phyloP scores from a whole-genome alignment of 495 filamentous ascomycete genomes.

The Penicillium ucsense region DNA sequence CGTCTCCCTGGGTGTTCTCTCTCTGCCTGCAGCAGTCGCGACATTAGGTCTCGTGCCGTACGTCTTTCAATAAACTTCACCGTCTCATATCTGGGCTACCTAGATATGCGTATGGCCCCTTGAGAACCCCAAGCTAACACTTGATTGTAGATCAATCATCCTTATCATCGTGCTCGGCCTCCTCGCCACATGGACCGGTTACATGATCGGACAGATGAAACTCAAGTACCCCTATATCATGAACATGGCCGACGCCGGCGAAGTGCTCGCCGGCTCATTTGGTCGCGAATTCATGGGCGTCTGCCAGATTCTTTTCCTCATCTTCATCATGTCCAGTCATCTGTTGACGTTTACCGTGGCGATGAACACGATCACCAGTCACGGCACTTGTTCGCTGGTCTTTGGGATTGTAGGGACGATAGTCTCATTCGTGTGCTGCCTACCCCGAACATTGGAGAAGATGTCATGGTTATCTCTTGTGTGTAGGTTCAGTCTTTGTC shows the following conservation, averaged over 20 bases:
- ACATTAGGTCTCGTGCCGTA: slow-evolving; percentile 52
- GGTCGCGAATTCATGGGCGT: slow-evolving; percentile 56
- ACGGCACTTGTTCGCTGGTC: slow-evolving; percentile 59
- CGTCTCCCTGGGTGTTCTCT: slow-evolving; percentile 62
- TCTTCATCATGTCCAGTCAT: slow-evolving; percentile 73
- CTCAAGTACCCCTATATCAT: slow-evolving; percentile 58
- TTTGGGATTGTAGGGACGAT: slow-evolving; percentile 59
- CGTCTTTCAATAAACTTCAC: neutral
- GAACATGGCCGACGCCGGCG: slow-evolving; percentile 63
- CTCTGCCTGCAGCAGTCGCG: slow-evolving; percentile 55
- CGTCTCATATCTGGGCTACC: no score
- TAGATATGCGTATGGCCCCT: no score
- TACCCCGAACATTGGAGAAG: slow-evolving; percentile 57
- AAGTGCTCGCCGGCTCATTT: slow-evolving; percentile 50
- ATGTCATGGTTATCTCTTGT: slow-evolving; percentile 55
- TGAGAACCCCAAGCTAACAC: neutral
- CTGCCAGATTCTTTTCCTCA: slow-evolving; percentile 56
- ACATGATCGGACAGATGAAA: slow-evolving; percentile 72
- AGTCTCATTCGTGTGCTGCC: slow-evolving; percentile 51
- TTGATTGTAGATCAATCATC: slow-evolving; percentile 41
- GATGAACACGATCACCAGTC: slow-evolving; percentile 56
- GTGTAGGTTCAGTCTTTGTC: slow-evolving; percentile 29
- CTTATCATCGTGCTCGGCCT: slow-evolving; percentile 57
- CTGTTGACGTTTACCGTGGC: slow-evolving; percentile 68
- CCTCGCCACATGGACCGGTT: slow-evolving; percentile 67